Evolutionary conservation across 176 grass and related monocot species (phyloP).

Genomic region (Cenchrus americanus): DNA sequence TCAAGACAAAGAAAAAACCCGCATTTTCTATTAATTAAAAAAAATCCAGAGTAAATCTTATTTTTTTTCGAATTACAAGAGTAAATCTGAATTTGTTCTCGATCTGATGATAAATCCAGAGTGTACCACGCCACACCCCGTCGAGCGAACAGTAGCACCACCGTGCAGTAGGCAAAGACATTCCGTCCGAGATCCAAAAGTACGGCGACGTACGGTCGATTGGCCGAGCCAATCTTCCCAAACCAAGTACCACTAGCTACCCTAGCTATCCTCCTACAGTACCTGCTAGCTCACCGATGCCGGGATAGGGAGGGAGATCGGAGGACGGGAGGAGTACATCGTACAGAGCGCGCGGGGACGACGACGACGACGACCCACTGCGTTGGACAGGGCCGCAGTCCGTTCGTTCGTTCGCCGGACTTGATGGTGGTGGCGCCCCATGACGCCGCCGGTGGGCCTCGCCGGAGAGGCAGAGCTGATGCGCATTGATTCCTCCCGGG

Average conservation of each 20-base stretch:
- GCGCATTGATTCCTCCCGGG: neutral
- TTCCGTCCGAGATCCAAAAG: neutral
- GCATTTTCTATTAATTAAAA: too few relatives aligned
- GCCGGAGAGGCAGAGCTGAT: slow-evolving; percentile 7
- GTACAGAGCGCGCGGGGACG: neutral
- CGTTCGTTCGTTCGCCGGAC: neutral
- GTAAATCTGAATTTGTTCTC: too few relatives aligned
- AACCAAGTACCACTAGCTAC: neutral
- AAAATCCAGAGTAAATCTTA: too few relatives aligned
- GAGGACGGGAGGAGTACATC: neutral
- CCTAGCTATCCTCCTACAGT: neutral
- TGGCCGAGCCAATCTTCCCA: neutral
- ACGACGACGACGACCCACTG: neutral
- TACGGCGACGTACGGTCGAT: neutral
- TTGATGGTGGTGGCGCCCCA: neutral
- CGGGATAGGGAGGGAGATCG: neutral
- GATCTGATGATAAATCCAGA: too few relatives aligned
- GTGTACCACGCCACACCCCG: too few relatives aligned
- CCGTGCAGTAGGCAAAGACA: neutral
- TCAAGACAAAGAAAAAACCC: too few relatives aligned
- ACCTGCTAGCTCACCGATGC: neutral
- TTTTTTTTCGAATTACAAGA: too few relatives aligned
- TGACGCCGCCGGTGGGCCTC: neutral
- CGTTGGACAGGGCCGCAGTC: neutral
- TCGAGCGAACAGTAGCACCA: too few relatives aligned